Percentiles rank a stretch among this genome's conserved stretches.
Evolutionary conservation across 164 flowering plant genomes (phyloP).

Genomic region (Umbilicus rupestris): DNA sequence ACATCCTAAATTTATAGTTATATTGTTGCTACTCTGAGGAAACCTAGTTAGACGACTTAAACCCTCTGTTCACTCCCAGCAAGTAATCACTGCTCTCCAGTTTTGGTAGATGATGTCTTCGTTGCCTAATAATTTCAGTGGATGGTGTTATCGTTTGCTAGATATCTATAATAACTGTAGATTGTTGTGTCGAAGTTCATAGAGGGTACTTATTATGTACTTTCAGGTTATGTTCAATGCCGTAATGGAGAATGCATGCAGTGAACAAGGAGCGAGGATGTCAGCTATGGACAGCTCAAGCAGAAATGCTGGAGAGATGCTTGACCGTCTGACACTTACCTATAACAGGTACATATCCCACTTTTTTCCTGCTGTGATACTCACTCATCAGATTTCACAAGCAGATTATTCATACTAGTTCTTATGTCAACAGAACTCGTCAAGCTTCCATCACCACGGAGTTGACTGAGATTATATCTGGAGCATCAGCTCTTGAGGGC

Average conservation of each 20-base stretch:
- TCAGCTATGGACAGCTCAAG: conserved; percentile 99
- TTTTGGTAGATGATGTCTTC: background rate
- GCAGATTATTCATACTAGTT: conserved; percentile 9
- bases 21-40: too few relatives aligned
- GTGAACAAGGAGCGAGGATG: conserved; percentile 99
- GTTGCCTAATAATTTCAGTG: background rate
- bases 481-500: conserved; percentile 82
- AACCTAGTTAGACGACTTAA: too few relatives aligned
- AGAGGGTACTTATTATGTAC: background rate
- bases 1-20: too few relatives aligned
- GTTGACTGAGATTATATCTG: conserved; percentile 87
- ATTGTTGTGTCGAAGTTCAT: background rate
- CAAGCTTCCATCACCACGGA: conserved; percentile 98
- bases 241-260: conserved; percentile 90
- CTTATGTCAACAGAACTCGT: conserved; percentile 58
- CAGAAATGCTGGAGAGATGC: conserved; percentile 99
- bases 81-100: background rate
- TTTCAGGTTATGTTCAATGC: conserved; percentile 78
- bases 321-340: conserved; percentile 89
- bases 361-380: conserved; percentile 1
- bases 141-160: background rate
- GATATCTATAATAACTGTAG: background rate
- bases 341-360: conserved; percentile 72
- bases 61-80: background rate
- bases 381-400: background rate